Conservation (phyloP, 306 rosid species). For the Vigna hirtella region DNA sequence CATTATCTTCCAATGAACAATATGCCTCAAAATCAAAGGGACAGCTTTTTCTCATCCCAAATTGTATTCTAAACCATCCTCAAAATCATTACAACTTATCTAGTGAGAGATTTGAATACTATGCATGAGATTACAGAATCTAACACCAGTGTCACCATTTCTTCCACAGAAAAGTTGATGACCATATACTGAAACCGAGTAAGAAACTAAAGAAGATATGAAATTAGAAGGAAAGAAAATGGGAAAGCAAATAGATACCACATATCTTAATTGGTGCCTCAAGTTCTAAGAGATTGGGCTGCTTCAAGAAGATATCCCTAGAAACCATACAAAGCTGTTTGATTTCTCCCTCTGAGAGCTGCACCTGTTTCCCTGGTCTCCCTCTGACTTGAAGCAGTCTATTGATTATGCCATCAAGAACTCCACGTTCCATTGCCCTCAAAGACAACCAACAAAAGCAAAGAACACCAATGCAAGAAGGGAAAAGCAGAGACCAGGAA, state of each 20-base stretch:
- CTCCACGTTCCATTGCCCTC: constrained; percentile 47
- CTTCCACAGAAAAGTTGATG: not conserved
- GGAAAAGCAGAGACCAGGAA: constrained; percentile 43
- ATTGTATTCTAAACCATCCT: not conserved
- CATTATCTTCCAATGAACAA: not conserved
- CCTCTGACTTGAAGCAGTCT: constrained; percentile 52
- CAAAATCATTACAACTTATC: too few relatives aligned
- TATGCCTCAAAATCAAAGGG: not conserved
- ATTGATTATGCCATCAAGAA: constrained; percentile 52
- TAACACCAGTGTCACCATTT: too few relatives aligned
- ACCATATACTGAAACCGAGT: not conserved
- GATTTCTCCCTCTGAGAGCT: constrained; percentile 51
- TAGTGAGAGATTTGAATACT: too few relatives aligned
- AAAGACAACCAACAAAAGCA: constrained; percentile 37
- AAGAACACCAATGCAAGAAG: not conserved
- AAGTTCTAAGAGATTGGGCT: constrained; percentile 50
- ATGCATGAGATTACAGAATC: too few relatives aligned
- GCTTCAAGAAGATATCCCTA: constrained; percentile 47
- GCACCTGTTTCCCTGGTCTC: constrained; percentile 53
- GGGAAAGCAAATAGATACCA: constrained; percentile 37
- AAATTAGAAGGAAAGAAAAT: not conserved
- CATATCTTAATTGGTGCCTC: constrained; percentile 56
- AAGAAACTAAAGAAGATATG: not conserved
- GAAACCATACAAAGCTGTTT: constrained; percentile 50
- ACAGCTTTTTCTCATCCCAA: not conserved